phyloP scores from a whole-genome alignment of 164 flowering plant genomes.

The Dillenia turbinata region DNA sequence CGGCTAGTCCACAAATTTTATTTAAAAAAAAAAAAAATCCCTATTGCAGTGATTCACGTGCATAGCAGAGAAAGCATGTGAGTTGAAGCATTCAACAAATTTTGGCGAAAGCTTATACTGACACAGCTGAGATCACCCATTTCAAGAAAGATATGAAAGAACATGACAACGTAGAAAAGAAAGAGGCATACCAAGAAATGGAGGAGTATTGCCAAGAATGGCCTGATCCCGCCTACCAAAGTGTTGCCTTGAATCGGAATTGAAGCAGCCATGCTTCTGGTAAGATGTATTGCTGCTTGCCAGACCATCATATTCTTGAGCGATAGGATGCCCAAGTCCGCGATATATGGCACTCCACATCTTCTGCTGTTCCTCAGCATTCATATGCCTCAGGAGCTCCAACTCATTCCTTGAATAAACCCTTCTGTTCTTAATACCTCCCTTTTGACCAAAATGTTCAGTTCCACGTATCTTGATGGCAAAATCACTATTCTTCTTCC shows the following conservation, averaged over 20 bases:
- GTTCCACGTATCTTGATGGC: not conserved
- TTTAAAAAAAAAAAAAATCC: no score
- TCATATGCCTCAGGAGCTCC: slow-evolving; percentile 53
- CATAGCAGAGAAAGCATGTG: no score
- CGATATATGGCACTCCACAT: slow-evolving; percentile 54
- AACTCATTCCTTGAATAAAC: slow-evolving; percentile 49
- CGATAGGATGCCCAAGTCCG: slow-evolving; percentile 40
- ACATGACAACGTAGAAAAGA: not conserved
- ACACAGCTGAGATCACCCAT: no score
- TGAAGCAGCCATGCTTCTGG: slow-evolving; percentile 17
- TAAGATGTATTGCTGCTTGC: slow-evolving; percentile 13
- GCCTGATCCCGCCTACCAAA: slow-evolving; percentile 12
- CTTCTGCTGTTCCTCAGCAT: slow-evolving; percentile 39
- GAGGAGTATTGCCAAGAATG: slow-evolving; percentile 1
- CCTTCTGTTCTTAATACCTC: slow-evolving; percentile 16
- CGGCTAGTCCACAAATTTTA: no score
- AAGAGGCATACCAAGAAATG: slow-evolving; percentile 24
- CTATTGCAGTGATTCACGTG: no score
- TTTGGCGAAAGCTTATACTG: no score
- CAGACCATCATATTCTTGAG: slow-evolving; percentile 41
- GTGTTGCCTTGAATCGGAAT: slow-evolving; percentile 14
- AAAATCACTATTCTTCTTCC: not conserved
- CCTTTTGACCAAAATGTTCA: slow-evolving; percentile 2
- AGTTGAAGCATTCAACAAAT: no score
- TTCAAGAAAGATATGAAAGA: not conserved